Conservation (phyloP, 768 basidiomycete genomes). For the Leucocoprinus sp. region DNA sequence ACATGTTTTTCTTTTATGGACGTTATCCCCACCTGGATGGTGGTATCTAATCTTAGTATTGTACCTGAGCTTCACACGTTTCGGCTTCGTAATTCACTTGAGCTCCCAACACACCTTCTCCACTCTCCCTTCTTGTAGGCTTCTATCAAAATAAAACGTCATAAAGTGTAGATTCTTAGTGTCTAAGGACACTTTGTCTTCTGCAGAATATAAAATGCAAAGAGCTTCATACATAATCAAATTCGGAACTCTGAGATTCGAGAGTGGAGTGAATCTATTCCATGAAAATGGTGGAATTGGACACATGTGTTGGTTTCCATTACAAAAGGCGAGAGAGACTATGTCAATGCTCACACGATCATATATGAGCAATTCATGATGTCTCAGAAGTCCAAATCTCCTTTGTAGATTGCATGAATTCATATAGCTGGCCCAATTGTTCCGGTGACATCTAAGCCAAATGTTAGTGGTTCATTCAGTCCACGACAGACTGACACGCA, state of each 20-base stretch:
- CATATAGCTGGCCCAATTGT: constrained; percentile 90
- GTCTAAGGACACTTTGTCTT: too few species aligned
- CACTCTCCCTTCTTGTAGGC: too few species aligned
- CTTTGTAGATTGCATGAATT: constrained; percentile 88
- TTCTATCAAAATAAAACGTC: too few species aligned
- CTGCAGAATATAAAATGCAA: too few species aligned
- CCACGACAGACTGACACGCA: constrained; percentile 18
- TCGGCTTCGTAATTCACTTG: too few species aligned
- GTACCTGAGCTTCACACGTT: background rate
- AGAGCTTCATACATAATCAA: too few species aligned
- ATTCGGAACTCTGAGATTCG: background rate
- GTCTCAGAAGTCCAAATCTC: constrained; percentile 69
- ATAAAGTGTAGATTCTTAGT: too few species aligned
- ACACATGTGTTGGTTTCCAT: constrained; percentile 1
- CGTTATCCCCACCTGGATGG: background rate
- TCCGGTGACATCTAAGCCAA: constrained; percentile 70
- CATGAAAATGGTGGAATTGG: constrained; percentile 1
- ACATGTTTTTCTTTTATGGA: background rate
- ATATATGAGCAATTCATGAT: constrained; percentile 4
- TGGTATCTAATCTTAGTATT: background rate
- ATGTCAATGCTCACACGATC: constrained; percentile 9
- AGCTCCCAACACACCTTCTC: too few species aligned
- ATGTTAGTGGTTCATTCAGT: background rate
- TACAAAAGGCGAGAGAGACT: background rate
- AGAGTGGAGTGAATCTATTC: constrained; percentile 8